Conservation (phyloP, 2,329 filamentous ascomycete species). For the Periconia macrospinosa region DNA sequence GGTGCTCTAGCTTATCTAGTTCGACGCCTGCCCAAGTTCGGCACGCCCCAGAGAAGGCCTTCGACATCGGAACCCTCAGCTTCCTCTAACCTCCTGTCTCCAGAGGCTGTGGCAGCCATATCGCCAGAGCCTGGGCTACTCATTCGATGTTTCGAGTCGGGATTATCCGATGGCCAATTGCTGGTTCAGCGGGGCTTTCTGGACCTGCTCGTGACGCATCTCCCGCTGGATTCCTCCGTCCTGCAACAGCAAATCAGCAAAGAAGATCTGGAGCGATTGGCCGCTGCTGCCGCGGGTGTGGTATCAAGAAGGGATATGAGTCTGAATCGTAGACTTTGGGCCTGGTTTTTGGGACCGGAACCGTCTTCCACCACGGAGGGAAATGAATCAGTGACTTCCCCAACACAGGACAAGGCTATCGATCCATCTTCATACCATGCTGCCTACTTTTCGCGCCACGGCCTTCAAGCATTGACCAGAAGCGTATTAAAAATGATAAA, state of each 20-base stretch:
- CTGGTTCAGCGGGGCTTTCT: slow-evolving; percentile 93
- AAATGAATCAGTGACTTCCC: slow-evolving; percentile 36
- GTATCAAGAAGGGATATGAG: slow-evolving; percentile 94
- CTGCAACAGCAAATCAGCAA: slow-evolving; percentile 73
- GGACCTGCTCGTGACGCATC: slow-evolving; percentile 85
- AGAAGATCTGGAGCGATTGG: slow-evolving; percentile 77
- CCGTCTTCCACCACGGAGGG: slow-evolving; percentile 45
- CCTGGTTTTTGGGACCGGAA: slow-evolving; percentile 88
- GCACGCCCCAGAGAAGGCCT: slow-evolving; percentile 27
- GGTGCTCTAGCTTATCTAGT: slow-evolving; percentile 86
- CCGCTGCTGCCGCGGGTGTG: slow-evolving; percentile 82
- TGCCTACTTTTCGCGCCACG: slow-evolving; percentile 78
- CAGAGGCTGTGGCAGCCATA: slow-evolving; percentile 67
- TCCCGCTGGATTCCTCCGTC: slow-evolving; percentile 81
- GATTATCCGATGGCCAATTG: slow-evolving; percentile 82
- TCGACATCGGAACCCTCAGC: slow-evolving; percentile 16
- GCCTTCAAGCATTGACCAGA: slow-evolving; percentile 71
- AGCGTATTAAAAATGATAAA: slow-evolving; percentile 79
- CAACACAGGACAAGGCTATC: slow-evolving; percentile 47
- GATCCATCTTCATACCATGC: slow-evolving; percentile 52
- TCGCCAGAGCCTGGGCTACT: slow-evolving; percentile 90
- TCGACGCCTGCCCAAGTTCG: slow-evolving; percentile 75
- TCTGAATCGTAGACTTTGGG: slow-evolving; percentile 90
- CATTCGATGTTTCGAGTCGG: slow-evolving; percentile 88
- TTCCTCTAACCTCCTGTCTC: slow-evolving; percentile 42